phyloP scores from a whole-genome alignment of 306 rosid species.

The Styphnolobium japonicum region DNA sequence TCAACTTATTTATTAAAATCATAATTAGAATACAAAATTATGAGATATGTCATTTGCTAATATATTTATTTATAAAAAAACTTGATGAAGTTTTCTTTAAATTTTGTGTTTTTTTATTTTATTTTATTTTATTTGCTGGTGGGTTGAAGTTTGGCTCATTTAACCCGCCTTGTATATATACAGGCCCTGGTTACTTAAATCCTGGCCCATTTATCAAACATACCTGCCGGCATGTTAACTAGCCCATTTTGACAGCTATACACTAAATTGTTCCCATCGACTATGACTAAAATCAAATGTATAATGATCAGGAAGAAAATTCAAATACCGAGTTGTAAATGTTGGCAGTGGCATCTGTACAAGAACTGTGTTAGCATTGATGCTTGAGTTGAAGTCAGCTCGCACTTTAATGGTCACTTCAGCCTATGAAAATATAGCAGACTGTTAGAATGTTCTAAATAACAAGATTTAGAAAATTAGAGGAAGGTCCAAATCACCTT shows the following conservation, averaged over 20 bases:
- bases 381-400: slow-evolving; percentile 71
- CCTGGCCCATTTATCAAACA: not conserved
- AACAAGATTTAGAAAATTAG: slow-evolving; percentile 6
- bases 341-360: slow-evolving; percentile 85
- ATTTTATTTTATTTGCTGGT: not conserved
- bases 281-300: not conserved
- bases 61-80: not conserved
- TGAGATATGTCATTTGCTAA: not conserved
- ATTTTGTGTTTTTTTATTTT: not conserved
- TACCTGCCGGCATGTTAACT: not conserved
- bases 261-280: not conserved
- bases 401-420: slow-evolving; percentile 78
- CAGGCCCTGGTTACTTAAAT: not conserved
- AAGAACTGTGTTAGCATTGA: slow-evolving; percentile 65
- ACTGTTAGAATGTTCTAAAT: slow-evolving; percentile 11
- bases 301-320: slow-evolving; percentile 22
- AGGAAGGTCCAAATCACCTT: slow-evolving; percentile 48
- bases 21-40: not conserved
- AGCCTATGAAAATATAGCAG: slow-evolving; percentile 51
- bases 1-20: not conserved
- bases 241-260: not conserved
- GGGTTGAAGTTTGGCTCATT: slow-evolving; percentile 3
- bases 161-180: slow-evolving; percentile 3
- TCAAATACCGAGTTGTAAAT: slow-evolving; percentile 67
- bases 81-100: not conserved